Conservation (phyloP, 2,329 filamentous ascomycete species). For the Talaromyces sp. region DNA sequence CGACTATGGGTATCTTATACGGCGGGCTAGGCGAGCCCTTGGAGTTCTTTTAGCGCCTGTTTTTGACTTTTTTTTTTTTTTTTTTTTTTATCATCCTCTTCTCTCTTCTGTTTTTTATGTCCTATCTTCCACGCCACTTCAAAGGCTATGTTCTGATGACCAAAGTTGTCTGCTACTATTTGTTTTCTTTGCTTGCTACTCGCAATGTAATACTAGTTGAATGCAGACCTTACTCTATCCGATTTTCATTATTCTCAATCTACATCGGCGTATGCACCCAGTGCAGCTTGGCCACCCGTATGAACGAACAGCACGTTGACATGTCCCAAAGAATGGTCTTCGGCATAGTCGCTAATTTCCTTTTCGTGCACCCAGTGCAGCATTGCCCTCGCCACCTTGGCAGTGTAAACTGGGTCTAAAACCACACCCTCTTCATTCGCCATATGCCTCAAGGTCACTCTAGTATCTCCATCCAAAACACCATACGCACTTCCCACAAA, state of each 20-base stretch:
- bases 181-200: slow-evolving; percentile 21
- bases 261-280: slow-evolving; percentile 19
- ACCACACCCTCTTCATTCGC: slow-evolving; percentile 33
- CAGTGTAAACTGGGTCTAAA: slow-evolving; percentile 41
- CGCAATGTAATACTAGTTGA: slow-evolving; percentile 34
- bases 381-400: slow-evolving; percentile 35
- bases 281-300: slow-evolving; percentile 39
- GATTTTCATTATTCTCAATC: background rate
- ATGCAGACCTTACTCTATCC: slow-evolving; percentile 18
- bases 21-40: slow-evolving; percentile 21
- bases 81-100: slow-evolving; percentile 9
- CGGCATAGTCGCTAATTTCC: slow-evolving; percentile 19
- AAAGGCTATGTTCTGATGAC: slow-evolving; percentile 25
- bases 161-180: slow-evolving; percentile 13
- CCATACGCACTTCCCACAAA: slow-evolving; percentile 38
- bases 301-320: slow-evolving; percentile 42
- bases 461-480: slow-evolving; percentile 31
- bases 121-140: slow-evolving; percentile 17
- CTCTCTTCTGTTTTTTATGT: slow-evolving; percentile 14
- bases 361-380: slow-evolving; percentile 28
- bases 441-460: slow-evolving; percentile 25
- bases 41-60: slow-evolving; percentile 22
- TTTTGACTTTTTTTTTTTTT: slow-evolving; percentile 4
- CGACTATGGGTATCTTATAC: slow-evolving; percentile 25
- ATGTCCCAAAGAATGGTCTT: slow-evolving; percentile 7